phyloP scores from a whole-genome alignment of 2,329 filamentous ascomycete genomes.

The Colletotrichum siamense region DNA sequence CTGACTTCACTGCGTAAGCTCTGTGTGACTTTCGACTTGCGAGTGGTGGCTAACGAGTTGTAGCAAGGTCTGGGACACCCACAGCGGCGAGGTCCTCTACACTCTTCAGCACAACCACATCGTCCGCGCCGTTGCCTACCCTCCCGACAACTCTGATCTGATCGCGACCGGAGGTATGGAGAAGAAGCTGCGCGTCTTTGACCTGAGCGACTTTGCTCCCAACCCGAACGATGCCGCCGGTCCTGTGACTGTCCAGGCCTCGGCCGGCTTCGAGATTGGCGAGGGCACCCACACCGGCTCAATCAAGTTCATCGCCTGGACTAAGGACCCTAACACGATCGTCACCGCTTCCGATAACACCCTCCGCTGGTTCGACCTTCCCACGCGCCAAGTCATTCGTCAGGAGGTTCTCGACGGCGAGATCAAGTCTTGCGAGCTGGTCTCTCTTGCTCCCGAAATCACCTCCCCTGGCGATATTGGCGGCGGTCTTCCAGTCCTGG shows the following conservation, averaged over 20 bases:
- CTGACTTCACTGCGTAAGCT: conserved; percentile 90
- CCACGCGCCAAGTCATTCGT: conserved; percentile 75
- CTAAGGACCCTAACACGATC: conserved; percentile 83
- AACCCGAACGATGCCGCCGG: conserved; percentile 34
- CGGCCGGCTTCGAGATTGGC: conserved; percentile 84
- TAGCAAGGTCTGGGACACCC: conserved; percentile 96
- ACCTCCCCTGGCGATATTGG: conserved; percentile 68
- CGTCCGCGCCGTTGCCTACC: conserved; percentile 91
- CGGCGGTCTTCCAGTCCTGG: conserved; percentile 75
- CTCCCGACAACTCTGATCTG: conserved; percentile 79
- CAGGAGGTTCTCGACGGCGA: conserved; percentile 81
- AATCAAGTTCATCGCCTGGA: conserved; percentile 98
- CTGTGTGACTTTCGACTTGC: not conserved
- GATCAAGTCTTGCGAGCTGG: conserved; percentile 92
- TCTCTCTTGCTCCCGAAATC: conserved; percentile 65
- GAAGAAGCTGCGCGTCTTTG: conserved; percentile 95
- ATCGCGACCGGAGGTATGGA: conserved; percentile 94
- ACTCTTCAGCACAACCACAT: conserved; percentile 94
- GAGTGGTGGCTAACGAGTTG: not conserved
- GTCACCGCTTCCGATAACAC: conserved; percentile 93
- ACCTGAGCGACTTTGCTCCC: conserved; percentile 68
- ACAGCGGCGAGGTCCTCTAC: conserved; percentile 87
- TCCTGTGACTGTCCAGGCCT: conserved; percentile 58
- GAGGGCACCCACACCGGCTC: conserved; percentile 81
- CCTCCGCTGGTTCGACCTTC: conserved; percentile 92